phyloP scores from a whole-genome alignment of 2,329 filamentous ascomycete genomes.

The Pyricularia pennisetigena region DNA sequence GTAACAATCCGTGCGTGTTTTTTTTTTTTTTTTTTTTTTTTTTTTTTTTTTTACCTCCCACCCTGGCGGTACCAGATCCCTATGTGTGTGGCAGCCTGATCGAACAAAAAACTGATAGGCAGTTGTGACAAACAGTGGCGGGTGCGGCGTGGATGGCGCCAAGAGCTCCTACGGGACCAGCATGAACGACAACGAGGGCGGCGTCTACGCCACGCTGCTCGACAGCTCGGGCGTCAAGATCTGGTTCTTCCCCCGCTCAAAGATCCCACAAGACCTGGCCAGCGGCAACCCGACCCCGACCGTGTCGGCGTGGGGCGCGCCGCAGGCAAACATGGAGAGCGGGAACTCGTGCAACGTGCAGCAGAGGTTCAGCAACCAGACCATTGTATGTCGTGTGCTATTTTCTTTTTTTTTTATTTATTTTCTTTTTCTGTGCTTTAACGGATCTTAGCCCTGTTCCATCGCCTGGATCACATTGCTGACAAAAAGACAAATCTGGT shows the following conservation, averaged over 20 bases:
- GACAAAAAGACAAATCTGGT: too few species aligned
- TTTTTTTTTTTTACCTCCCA: too few species aligned
- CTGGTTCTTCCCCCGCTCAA: conserved; percentile 31
- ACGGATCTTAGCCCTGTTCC: too few species aligned
- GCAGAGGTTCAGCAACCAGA: conserved; percentile 41
- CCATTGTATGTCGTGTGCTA: conserved; percentile 29
- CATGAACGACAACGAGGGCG: conserved; percentile 37
- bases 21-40: neutral
- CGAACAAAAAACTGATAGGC: too few species aligned
- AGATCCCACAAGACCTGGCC: conserved; percentile 29
- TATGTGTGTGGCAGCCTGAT: too few species aligned
- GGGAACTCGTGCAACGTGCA: conserved; percentile 40
- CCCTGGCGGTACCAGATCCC: too few species aligned
- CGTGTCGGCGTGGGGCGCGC: conserved; percentile 28
- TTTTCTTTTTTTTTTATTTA: too few species aligned
- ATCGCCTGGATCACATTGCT: too few species aligned
- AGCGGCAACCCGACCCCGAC: conserved; percentile 22
- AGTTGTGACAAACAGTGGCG: conserved; percentile 6
- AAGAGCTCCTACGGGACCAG: conserved; percentile 28
- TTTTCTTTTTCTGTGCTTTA: too few species aligned
- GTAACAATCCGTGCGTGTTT: conserved; percentile 11
- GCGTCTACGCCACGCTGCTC: conserved; percentile 30
- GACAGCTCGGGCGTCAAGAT: conserved; percentile 29
- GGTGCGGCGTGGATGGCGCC: conserved; percentile 12
- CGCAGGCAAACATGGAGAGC: conserved; percentile 23